Evolutionary conservation across 495 filamentous ascomycete genomes (phyloP).

Genomic region (Xylaria intraflava): DNA sequence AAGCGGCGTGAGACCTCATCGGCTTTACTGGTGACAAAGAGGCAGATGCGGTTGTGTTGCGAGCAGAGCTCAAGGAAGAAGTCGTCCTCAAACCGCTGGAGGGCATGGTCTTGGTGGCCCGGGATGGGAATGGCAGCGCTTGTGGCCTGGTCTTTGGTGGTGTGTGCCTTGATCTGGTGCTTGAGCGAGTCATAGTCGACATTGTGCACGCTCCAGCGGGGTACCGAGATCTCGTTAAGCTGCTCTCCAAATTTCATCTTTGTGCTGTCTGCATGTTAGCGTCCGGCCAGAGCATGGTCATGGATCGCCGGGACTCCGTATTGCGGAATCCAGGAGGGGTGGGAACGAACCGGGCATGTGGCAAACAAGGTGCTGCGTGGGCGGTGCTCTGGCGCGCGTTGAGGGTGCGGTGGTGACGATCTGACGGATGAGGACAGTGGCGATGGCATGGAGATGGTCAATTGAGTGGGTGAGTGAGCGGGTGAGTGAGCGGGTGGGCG

Average conservation of each 20-base stretch:
- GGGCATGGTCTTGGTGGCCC: constrained; percentile 46
- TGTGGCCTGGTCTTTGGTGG: constrained; percentile 51
- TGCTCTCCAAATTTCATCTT: constrained; percentile 66
- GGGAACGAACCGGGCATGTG: background rate
- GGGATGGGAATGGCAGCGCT: constrained; percentile 61
- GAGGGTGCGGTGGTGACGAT: background rate
- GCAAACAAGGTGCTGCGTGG: background rate
- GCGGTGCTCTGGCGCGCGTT: background rate
- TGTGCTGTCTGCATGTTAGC: constrained; percentile 9
- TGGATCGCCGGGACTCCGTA: background rate
- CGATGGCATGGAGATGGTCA: background rate
- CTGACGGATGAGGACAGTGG: too few species aligned
- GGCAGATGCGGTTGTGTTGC: constrained; percentile 60
- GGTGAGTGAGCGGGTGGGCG: background rate
- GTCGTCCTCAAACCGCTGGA: constrained; percentile 52
- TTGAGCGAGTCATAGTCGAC: constrained; percentile 75
- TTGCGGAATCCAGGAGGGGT: background rate
- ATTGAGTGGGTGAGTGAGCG: background rate
- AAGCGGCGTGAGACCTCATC: constrained; percentile 60
- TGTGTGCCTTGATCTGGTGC: constrained; percentile 63
- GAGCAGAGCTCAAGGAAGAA: constrained; percentile 55
- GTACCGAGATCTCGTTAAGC: constrained; percentile 51
- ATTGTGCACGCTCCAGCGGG: constrained; percentile 53
- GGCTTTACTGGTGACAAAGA: constrained; percentile 65
- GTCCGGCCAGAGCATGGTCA: background rate